Evolutionary conservation across 2,329 filamentous ascomycete species (phyloP), one percentile per base, ranked within the genome.

Genomic region (Talaromyces rugulosus): DNA sequence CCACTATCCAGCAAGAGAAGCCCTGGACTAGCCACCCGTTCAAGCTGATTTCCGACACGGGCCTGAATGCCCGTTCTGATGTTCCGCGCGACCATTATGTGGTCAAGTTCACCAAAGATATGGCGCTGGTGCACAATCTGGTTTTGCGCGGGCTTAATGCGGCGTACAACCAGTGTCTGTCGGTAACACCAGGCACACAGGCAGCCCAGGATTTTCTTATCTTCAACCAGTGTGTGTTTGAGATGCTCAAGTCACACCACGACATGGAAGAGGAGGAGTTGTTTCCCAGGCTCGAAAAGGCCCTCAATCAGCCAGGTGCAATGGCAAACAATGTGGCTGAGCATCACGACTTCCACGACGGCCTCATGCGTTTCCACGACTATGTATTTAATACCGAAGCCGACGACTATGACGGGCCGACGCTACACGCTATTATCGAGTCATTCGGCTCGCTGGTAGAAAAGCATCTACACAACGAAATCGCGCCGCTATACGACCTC

Each of bases 61-160:
- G 51, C 8, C 27, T 54, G 27, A 8, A 14, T 30, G 27, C 51
- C 23, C 51, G 51, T 54, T 34, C 27, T 30, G 51, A 54, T 54
- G 31, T 54, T 8, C 51, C 51, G 27, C 23, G 51, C 31, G 27
- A 30, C 27, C 51, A 54, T 34, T 34, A 30, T 30, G 51, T 34
- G 27, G n/a, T 54, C 31, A 30, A 30, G n/a, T 30, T 54, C 27
- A 34, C 51, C 31, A 30, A 54, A 44, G n/a, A 59, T 31, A 69
- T 69, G 67, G 67, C 67, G 52, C 62, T 68, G 52, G 66, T 67
- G 27, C 66, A 67, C 64, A 69, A 69, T 55, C 66, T 62, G 36
- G 62, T 66, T 60, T 67, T 67, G 50, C 64, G 67, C 30, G 66
- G 64, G 30, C 55, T 68, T 52, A 69, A 69, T 56, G 62, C 66